These are phyloP conservation scores for Silene noctiflora DNA, from an alignment of 179 eudicot species.

Conservation along the genomic window DNA sequence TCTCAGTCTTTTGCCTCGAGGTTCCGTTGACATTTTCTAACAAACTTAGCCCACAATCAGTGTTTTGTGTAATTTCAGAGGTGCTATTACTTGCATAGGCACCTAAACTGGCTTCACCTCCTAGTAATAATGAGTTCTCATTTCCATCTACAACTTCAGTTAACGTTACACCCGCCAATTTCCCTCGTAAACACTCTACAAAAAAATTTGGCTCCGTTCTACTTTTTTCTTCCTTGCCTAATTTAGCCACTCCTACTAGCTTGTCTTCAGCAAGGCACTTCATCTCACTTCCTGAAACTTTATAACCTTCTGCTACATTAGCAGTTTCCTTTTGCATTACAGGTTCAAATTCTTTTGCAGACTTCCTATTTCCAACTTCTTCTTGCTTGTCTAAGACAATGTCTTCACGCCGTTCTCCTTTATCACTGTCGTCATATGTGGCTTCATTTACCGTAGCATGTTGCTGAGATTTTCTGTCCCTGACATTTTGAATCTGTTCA, in stretches of 20 bases:
- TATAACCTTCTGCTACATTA: neutral
- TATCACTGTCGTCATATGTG: slow-evolving; percentile 5
- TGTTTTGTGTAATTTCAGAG: slow-evolving; percentile 15
- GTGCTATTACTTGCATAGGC: neutral
- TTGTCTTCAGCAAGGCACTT: slow-evolving; percentile 21
- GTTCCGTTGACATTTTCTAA: slow-evolving; percentile 25
- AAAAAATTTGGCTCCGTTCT: neutral
- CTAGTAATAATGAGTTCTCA: neutral
- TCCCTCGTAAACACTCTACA: slow-evolving; percentile 12
- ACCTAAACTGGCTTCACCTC: slow-evolving; percentile 9
- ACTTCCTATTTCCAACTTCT: neutral
- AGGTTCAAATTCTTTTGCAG: slow-evolving; percentile 7
- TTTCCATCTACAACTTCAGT: slow-evolving; percentile 6
- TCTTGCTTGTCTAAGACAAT: neutral
- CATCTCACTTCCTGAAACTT: slow-evolving; percentile 19
- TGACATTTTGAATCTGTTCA: slow-evolving; percentile 15
- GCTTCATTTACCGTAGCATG: slow-evolving; percentile 1
- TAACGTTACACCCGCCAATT: slow-evolving; percentile 11
- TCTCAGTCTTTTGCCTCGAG: slow-evolving; percentile 23
- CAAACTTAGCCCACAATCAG: slow-evolving; percentile 24
- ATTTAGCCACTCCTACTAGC: slow-evolving; percentile 14
- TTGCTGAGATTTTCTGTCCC: neutral
- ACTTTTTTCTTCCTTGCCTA: slow-evolving; percentile 13
- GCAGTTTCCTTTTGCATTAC: neutral
- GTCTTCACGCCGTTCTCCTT: slow-evolving; percentile 11